Evolutionary conservation across 805 yeast genomes (phyloP).

Genomic region (Saccharomycopsis sp.): DNA sequence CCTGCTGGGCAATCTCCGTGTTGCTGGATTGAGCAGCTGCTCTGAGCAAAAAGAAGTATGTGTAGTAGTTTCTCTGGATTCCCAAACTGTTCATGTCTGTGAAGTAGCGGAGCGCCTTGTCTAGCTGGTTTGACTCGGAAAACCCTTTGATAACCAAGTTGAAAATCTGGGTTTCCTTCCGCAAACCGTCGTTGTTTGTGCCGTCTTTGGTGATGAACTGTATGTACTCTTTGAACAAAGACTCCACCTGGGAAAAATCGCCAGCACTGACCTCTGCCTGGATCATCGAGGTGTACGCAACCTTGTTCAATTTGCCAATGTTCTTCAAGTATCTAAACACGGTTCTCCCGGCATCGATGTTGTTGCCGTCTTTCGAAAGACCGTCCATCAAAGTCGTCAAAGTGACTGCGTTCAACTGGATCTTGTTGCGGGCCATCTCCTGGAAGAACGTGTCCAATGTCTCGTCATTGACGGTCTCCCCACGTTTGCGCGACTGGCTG

Average conservation of each 20-base stretch:
- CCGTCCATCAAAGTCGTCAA: constrained; percentile 48
- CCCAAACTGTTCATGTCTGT: constrained; percentile 5
- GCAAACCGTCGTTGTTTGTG: not conserved
- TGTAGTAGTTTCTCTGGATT: constrained; percentile 41
- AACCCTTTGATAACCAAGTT: constrained; percentile 26
- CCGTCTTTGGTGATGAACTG: constrained; percentile 27
- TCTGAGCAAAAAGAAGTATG: constrained; percentile 41
- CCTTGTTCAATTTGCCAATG: constrained; percentile 30
- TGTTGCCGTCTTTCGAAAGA: constrained; percentile 40
- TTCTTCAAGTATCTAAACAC: constrained; percentile 38
- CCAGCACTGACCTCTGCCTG: constrained; percentile 41
- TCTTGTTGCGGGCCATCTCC: constrained; percentile 34
- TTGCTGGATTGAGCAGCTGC: constrained; percentile 33
- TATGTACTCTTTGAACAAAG: constrained; percentile 31
- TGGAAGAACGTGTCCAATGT: constrained; percentile 34
- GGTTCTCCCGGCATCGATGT: constrained; percentile 44
- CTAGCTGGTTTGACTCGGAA: constrained; percentile 13
- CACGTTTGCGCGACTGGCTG: constrained; percentile 39
- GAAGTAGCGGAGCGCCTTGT: constrained; percentile 22
- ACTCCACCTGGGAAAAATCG: constrained; percentile 33
- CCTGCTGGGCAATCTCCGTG: constrained; percentile 28
- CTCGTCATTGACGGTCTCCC: constrained; percentile 35
- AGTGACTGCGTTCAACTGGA: constrained; percentile 40
- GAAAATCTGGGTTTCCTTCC: constrained; percentile 19
- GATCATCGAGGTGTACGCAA: constrained; percentile 41